These are phyloP conservation scores for Scedosporium apiospermum DNA, from an alignment of 2,329 filamentous ascomycete species.

Conservation along the genomic window DNA sequence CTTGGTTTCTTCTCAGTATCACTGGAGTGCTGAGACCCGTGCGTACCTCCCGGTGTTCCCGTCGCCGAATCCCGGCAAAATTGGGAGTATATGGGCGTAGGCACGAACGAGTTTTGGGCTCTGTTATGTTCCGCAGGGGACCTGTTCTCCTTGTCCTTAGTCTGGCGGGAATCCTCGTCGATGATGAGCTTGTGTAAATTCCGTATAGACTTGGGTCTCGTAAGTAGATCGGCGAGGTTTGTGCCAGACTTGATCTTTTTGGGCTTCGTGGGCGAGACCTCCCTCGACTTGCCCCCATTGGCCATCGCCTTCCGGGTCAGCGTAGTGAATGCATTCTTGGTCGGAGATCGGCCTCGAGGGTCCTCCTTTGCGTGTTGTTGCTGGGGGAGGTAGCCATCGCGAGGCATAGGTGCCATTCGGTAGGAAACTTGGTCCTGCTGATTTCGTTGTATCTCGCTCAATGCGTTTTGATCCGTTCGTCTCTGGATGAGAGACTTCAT, in stretches of 20 bases:
- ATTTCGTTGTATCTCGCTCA: constrained; percentile 50
- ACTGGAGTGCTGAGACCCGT: constrained; percentile 13
- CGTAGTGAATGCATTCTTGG: constrained; percentile 32
- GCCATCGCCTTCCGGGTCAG: constrained; percentile 34
- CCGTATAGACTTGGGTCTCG: constrained; percentile 64
- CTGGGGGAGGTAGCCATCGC: constrained; percentile 25
- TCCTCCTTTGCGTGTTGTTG: constrained; percentile 23
- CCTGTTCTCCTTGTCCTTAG: constrained; percentile 74
- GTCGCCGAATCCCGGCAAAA: constrained; percentile 34
- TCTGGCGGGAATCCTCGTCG: constrained; percentile 38
- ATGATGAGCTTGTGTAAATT: constrained; percentile 43
- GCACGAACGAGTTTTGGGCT: constrained; percentile 15
- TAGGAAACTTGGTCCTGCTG: constrained; percentile 27
- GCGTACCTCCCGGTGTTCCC: constrained; percentile 15
- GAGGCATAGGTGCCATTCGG: not conserved
- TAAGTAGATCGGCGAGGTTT: constrained; percentile 69
- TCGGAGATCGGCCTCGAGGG: constrained; percentile 24
- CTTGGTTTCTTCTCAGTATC: constrained; percentile 27
- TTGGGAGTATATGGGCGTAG: constrained; percentile 73
- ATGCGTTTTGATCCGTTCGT: constrained; percentile 24
- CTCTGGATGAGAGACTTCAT: constrained; percentile 6
- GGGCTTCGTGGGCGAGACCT: constrained; percentile 48
- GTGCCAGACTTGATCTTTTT: constrained; percentile 77
- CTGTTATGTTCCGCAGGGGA: constrained; percentile 36
- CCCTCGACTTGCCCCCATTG: constrained; percentile 27